Conservation (phyloP, 805 yeast genomes). For the Schwanniomyces vanrijiae region DNA sequence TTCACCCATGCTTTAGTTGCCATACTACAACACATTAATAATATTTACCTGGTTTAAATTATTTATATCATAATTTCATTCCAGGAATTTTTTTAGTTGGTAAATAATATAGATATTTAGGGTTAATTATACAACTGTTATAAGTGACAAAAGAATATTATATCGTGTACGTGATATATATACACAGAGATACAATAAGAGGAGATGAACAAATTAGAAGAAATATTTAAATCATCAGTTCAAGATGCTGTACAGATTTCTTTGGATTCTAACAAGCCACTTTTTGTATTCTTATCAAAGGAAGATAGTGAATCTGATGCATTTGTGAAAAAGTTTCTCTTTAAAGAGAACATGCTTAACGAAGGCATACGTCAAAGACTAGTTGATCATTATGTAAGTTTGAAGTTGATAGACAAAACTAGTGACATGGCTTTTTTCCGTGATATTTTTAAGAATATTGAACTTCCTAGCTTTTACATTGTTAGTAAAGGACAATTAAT, state of each 20-base stretch:
- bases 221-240: slow-evolving; percentile 19
- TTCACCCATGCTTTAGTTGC: neutral
- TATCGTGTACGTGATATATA: neutral
- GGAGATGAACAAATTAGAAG: slow-evolving; percentile 1
- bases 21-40: neutral
- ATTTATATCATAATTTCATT: neutral
- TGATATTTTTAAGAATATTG: slow-evolving; percentile 53
- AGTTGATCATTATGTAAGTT: slow-evolving; percentile 12
- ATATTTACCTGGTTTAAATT: neutral
- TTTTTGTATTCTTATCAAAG: slow-evolving; percentile 22
- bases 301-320: slow-evolving; percentile 10
- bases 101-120: neutral
- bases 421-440: slow-evolving; percentile 36
- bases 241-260: slow-evolving; percentile 22
- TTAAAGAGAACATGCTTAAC: neutral
- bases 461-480: slow-evolving; percentile 57
- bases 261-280: slow-evolving; percentile 14
- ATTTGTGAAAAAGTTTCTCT: slow-evolving; percentile 14
- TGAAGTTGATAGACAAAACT: slow-evolving; percentile 16
- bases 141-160: neutral
- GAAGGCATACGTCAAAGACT: neutral
- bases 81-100: neutral
- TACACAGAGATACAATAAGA: neutral
- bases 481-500: slow-evolving; percentile 49
- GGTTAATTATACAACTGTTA: neutral